Evolutionary conservation across 2,329 filamentous ascomycete genomes (phyloP), one percentile per base, ranked within the genome.

Genomic region (Aspergillus cejpii): DNA sequence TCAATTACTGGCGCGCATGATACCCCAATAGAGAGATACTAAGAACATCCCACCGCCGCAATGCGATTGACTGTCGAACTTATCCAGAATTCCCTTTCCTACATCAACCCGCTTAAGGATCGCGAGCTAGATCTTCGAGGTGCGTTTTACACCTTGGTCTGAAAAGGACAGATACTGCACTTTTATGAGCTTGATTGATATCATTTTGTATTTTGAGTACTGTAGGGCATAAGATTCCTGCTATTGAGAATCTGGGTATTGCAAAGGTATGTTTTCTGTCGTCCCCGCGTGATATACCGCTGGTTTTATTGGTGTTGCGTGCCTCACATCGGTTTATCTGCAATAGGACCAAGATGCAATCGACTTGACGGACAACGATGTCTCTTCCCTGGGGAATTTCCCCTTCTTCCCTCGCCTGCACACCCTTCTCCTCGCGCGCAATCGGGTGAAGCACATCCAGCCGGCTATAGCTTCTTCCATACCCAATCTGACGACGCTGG

Each of bases 101-200:
- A 96, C 78, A 85, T 97, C 73, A 98, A 97, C 74, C 90, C 91
- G 68, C 80, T 98, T 70, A 94, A 92, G 75, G 92, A 98, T 79
- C 88, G 92, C 71, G 92, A 98, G 80, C 82, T 98, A 69, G 90
- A 97, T 77, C 87, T 98, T 63, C 84, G 92, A 95, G 92, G 92
- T 97, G 86, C 82, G 89, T 81, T 53, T 43, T 45, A 54, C 40
- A 54, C 47, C 55, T 49, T 59, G 54, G 55, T 63, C 74, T 81
- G 85, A 85, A 88, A 94, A 88, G 88, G 83, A 78, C 87, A 91
- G 89, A 92, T 94, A 81, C 88, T 95, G 87, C 87, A 89, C 81
- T 80, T 81, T 74, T 66, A 56, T 52, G 82, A 83, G 79, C 85
- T 87, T 78, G 80, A 80, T 91, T 92, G 84, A 94, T 90, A 85